A percentile compares a stretch with the other conserved stretches of the same genome.
These are phyloP conservation scores for Cutaneotrichosporon sp. DNA, from an alignment of 1,284 basidiomycete genomes.

Conservation along the genomic window DNA sequence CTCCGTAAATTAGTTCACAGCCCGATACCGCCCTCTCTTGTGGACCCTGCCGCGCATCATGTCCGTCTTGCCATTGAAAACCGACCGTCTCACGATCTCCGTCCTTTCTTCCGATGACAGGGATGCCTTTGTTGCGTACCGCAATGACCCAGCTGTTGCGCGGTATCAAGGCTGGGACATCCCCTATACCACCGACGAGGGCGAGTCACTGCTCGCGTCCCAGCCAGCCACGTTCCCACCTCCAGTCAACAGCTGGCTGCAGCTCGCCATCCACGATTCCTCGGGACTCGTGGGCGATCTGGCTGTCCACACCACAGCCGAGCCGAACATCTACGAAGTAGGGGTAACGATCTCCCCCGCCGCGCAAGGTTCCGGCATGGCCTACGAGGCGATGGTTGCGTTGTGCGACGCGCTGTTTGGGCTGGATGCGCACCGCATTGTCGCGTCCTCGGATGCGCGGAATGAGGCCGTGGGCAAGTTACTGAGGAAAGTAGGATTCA, in stretches of 20 bases:
- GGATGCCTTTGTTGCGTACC: slow-evolving; percentile 3
- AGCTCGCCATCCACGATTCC: slow-evolving; percentile 3
- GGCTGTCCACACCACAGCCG: neutral
- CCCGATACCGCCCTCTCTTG: too few species aligned
- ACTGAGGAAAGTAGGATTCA: too few species aligned
- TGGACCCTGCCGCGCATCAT: too few species aligned
- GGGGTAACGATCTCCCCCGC: slow-evolving; percentile 1
- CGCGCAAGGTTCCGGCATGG: neutral
- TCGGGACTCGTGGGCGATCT: slow-evolving; percentile 4
- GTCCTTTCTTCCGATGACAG: neutral
- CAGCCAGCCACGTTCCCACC: neutral
- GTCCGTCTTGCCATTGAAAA: neutral
- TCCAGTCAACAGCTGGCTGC: neutral
- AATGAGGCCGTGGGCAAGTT: too few species aligned
- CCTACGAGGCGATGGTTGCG: neutral
- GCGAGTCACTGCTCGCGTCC: neutral
- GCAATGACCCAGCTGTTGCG: neutral
- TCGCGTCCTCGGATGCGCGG: too few species aligned
- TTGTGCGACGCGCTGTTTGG: neutral
- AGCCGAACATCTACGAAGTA: slow-evolving; percentile 1
- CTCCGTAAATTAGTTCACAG: too few species aligned
- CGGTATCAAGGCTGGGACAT: slow-evolving; percentile 5
- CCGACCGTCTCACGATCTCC: neutral
- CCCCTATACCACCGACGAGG: neutral
- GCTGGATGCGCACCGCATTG: too few species aligned